Evolutionary conservation across 495 filamentous ascomycete genomes (phyloP).

Genomic region (Penicillium chermesinum): DNA sequence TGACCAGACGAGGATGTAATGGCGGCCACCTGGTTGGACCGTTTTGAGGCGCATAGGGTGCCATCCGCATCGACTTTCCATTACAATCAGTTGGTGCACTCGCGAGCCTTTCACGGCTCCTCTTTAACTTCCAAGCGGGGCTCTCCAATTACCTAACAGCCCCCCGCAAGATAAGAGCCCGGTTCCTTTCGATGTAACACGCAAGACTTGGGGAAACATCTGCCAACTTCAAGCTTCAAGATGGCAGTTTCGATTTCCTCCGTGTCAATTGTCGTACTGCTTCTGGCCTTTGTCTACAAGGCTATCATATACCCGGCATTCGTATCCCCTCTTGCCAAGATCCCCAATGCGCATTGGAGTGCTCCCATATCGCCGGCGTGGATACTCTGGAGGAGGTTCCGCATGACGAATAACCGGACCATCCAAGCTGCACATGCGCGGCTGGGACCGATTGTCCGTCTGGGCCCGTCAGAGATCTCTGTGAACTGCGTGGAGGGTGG

Average conservation of each 20-base stretch:
- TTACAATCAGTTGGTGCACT: neutral
- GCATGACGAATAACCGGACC: constrained; percentile 52
- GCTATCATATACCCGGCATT: constrained; percentile 57
- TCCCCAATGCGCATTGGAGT: constrained; percentile 68
- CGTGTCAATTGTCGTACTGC: constrained; percentile 4
- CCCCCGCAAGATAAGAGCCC: neutral
- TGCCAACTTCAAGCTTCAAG: neutral
- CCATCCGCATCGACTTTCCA: neutral
- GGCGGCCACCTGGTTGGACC: constrained; percentile 9
- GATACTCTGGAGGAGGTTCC: constrained; percentile 61
- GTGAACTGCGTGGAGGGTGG: constrained; percentile 58
- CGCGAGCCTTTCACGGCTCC: neutral
- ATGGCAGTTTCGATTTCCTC: constrained; percentile 30
- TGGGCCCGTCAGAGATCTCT: constrained; percentile 52
- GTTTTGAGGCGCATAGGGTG: constrained; percentile 1
- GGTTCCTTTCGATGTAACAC: too few species aligned
- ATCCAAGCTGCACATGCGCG: constrained; percentile 53
- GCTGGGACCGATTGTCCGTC: constrained; percentile 50
- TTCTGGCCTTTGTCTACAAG: constrained; percentile 41
- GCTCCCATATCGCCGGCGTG: constrained; percentile 58
- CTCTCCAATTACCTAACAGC: neutral
- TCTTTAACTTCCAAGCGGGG: neutral
- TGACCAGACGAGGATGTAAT: constrained; percentile 3
- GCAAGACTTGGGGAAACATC: too few species aligned
- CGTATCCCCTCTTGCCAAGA: constrained; percentile 61